Evolutionary conservation across 177 flowering plant genomes (phyloP), one percentile per base, ranked within the genome.

Genomic region (Vitis hybrid): DNA sequence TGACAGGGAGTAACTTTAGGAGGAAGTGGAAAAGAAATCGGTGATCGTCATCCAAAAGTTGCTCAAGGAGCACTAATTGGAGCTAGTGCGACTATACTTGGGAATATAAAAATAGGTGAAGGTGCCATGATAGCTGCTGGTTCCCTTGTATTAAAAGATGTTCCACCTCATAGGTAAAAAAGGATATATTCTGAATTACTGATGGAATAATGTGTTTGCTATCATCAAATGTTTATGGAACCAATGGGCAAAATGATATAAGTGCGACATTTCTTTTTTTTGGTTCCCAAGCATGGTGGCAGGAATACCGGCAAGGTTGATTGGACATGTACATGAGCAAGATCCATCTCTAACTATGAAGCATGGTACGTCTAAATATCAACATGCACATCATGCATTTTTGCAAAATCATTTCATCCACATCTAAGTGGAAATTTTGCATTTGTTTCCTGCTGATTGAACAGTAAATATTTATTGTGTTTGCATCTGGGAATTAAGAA

Each of bases 41-140:
- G 94, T 27, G 90, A 90, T 80, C 92, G 97, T 11, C 94, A 91
- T 79, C 97, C 97, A 50, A 91, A 86, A 78, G 80, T 91, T 50
- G 86, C 90, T 58, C 84, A 87, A 61, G 93, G 97, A 35, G 93
- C 88, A 59, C 85, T 91, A 17, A 81, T 90, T 77, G 94, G 91
- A 77, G 93, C 93, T 46, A 75, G 87, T 69, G 92, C 80, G 27
- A 86, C 82, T 35, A 85, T 93, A 72, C 91, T 93, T 53, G 98
- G 98, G 49, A 93, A 93, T 68, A 89, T 93, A 63, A 76, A 48
- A 70, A 82, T 93, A 67, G 97, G 98, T 70, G 84, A 87, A 76
- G 93, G 95, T 62, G 95, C 98, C 54, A 89, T 90, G 93, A 68
- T 93, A 52, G 97, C 93, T 71, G 90, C 98, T 67, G 90, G 95